Evolutionary conservation across 345 rosid species (phyloP).

Genomic region (Lumnitzera littorea): DNA sequence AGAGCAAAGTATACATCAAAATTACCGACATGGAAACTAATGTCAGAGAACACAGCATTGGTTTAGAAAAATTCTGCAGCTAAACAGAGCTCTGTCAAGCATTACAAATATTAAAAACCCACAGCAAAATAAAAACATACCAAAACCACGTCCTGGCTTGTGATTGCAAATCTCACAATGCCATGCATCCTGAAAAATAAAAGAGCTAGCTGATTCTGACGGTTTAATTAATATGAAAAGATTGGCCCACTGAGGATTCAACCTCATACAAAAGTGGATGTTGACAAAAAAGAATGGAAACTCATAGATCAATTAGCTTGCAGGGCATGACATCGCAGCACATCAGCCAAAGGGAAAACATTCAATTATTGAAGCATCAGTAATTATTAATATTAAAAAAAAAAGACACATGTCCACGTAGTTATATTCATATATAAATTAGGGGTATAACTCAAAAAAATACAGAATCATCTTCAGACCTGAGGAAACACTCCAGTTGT

Average conservation of each 20-base stretch:
- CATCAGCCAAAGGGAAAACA: not conserved
- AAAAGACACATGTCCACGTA: too few species aligned
- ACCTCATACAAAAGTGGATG: not conserved
- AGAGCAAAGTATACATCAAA: not conserved
- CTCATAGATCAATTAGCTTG: too few species aligned
- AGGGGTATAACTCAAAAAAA: too few species aligned
- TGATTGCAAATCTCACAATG: conserved; percentile 61
- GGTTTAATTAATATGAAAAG: not conserved
- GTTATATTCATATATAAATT: too few species aligned
- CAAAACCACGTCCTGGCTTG: conserved; percentile 71
- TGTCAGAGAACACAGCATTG: too few species aligned
- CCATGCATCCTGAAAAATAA: conserved; percentile 54
- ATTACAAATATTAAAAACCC: not conserved
- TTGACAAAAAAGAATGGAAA: too few species aligned
- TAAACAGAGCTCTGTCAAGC: not conserved
- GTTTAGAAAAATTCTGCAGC: not conserved
- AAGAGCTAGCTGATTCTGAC: conserved; percentile 6
- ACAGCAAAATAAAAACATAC: conserved; percentile 24
- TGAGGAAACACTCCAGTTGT: conserved; percentile 24
- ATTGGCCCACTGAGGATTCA: not conserved
- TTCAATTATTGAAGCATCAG: not conserved
- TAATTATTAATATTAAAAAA: too few species aligned
- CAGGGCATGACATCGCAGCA: too few species aligned
- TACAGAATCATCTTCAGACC: conserved; percentile 4
- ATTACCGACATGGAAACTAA: not conserved